Evolutionary conservation across 2,329 filamentous ascomycete genomes (phyloP), one percentile per base, ranked within the genome.

Genomic region (Botrytis fabae): DNA sequence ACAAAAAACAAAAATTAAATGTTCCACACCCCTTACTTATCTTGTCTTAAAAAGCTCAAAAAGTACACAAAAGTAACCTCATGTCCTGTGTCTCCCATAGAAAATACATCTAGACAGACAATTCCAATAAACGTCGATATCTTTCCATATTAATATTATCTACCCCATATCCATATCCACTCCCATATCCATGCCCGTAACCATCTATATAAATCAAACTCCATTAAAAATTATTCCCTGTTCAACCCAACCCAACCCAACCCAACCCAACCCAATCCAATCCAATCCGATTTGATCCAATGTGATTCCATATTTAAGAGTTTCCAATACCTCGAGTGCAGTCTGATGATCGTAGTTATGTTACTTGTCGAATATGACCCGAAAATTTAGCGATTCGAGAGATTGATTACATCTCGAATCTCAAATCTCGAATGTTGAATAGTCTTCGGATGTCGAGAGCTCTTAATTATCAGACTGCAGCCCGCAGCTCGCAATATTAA

Each of bases 71-170:
- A 1, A 9, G 9, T 51, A 25, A 32, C 5, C n/a, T 16, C 3
- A 51, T 18, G 28, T 32, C 51, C n/a, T 4, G 0, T 2, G 18
- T 4, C 28, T 32, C 18, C 7, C 9, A 35, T 12, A 28, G 12
- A 5, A 12, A 6, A 28, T 28, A 2, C 6, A n/a, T 0, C 1
- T 4, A 54, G 14, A 51, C 14, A 8, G 1, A 8, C 6, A n/a
- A 2, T 54, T 12, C 0, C 2, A n/a, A 12, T 16, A n/a, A 5
- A n/a, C 10, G 12, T 16, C 1, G 10, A 51, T 2, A 14, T 14
- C 3, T 7, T 28, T 28, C 16, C 25, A 8, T 0, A 54, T 54
- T 28, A 54, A 28, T 8, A 28, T 54, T 54, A 54, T 54, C n/a
- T 28, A 54, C 12, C 14, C 51, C 51, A 28, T 28, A 14, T 25